These are phyloP conservation scores for Elaeis oleifera DNA, from an alignment of 202 grass and related monocot species.

Conservation along the genomic window DNA sequence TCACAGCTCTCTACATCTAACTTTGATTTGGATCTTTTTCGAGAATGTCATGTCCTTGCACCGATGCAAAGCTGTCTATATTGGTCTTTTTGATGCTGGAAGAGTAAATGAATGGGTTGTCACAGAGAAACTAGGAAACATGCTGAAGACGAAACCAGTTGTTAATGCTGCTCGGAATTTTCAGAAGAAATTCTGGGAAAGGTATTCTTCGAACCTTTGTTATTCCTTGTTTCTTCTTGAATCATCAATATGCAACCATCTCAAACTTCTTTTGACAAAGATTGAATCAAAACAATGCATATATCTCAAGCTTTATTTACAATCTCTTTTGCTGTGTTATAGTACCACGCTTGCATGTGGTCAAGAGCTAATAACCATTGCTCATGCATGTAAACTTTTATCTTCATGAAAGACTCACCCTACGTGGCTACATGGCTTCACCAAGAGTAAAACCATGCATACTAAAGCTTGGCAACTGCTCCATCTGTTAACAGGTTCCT, in stretches of 20 bases:
- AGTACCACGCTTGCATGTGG: too few relatives aligned
- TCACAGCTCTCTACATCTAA: slow-evolving; percentile 14
- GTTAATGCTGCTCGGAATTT: too few relatives aligned
- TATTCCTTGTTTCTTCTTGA: too few relatives aligned
- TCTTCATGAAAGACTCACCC: too few relatives aligned
- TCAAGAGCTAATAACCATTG: too few relatives aligned
- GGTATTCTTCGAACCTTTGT: too few relatives aligned
- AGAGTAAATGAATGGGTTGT: slow-evolving; percentile 14
- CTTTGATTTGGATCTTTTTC: slow-evolving; percentile 14
- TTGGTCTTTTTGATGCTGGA: slow-evolving; percentile 10
- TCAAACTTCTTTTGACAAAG: too few relatives aligned
- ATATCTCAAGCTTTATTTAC: too few relatives aligned
- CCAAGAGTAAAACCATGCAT: neutral
- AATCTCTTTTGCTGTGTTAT: too few relatives aligned
- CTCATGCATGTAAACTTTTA: neutral
- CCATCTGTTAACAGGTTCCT: slow-evolving; percentile 42
- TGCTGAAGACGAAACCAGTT: neutral
- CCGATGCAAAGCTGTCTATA: slow-evolving; percentile 6
- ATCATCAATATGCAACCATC: too few relatives aligned
- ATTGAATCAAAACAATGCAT: too few relatives aligned
- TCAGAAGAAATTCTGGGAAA: too few relatives aligned
- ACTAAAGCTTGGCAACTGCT: neutral
- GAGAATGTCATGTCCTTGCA: slow-evolving; percentile 24
- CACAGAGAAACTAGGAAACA: slow-evolving; percentile 10
- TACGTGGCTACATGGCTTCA: neutral